These are phyloP conservation scores for Podaxis rugospora DNA, from an alignment of 768 basidiomycete species.

Conservation along the genomic window DNA sequence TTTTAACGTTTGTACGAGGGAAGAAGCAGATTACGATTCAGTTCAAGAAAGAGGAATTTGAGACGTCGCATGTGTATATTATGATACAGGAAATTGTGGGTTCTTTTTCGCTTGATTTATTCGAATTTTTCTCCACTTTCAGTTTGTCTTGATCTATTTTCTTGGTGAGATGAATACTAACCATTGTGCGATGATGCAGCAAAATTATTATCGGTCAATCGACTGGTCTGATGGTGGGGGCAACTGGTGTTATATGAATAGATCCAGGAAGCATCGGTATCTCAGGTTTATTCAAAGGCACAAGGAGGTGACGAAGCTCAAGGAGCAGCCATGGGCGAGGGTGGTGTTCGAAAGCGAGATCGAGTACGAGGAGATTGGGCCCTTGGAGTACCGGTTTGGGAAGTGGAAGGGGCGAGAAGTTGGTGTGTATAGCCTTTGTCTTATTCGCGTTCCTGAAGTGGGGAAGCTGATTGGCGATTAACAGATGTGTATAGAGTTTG, in stretches of 20 bases:
- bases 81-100: conserved; percentile 3
- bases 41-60: background rate
- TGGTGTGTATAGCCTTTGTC: background rate
- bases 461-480: background rate
- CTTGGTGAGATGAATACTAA: background rate
- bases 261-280: background rate
- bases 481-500: conserved; percentile 1
- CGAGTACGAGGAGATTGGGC: background rate
- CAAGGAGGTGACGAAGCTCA: background rate
- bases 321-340: background rate
- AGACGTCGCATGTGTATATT: background rate
- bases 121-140: background rate
- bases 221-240: background rate
- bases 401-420: conserved; percentile 6
- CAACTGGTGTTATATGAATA: conserved; percentile 2
- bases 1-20: background rate
- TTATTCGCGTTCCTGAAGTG: background rate
- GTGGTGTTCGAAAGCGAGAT: background rate
- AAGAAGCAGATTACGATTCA: background rate
- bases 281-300: background rate
- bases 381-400: background rate
- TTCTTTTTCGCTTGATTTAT: background rate
- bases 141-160: background rate
- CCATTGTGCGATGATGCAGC: background rate
- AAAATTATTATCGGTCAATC: background rate